These are phyloP conservation scores for Erodium maritimum DNA, from an alignment of 345 rosid species.

Conservation along the genomic window DNA sequence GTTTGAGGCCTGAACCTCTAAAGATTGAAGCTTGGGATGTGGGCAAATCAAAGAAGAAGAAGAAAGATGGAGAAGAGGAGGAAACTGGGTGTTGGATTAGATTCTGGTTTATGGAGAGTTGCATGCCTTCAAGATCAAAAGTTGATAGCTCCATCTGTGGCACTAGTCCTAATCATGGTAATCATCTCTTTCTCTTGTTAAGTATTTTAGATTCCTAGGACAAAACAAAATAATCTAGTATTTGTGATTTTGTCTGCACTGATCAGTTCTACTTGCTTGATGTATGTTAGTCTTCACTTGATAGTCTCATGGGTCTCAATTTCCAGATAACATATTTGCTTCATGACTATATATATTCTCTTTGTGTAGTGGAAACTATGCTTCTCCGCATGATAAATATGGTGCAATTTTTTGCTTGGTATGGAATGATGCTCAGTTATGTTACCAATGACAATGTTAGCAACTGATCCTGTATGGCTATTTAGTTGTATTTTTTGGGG, in stretches of 20 bases:
- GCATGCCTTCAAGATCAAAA: slow-evolving; percentile 72
- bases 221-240: not conserved
- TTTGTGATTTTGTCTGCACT: not conserved
- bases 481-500: not conserved
- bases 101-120: slow-evolving; percentile 39
- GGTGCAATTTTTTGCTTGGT: not conserved
- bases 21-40: slow-evolving; percentile 24
- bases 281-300: not conserved
- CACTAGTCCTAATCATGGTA: slow-evolving; percentile 30
- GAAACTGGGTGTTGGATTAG: slow-evolving; percentile 59
- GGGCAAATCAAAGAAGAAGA: slow-evolving; percentile 25
- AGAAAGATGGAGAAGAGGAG: slow-evolving; percentile 28
- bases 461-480: not conserved
- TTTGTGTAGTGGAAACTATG: not conserved
- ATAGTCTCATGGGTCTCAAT: not conserved
- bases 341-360: not conserved
- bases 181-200: slow-evolving; percentile 2
- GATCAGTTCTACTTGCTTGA: not conserved
- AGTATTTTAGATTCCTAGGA: not conserved
- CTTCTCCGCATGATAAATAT: no score
- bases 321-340: not conserved
- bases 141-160: slow-evolving; percentile 68
- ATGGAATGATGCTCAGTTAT: not conserved
- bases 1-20: slow-evolving; percentile 23
- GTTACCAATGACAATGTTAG: not conserved